A percentile compares a stretch with the other conserved stretches of the same genome.
Conservation (phyloP, 805 yeast species). For the Nakazawaea siamensis region DNA sequence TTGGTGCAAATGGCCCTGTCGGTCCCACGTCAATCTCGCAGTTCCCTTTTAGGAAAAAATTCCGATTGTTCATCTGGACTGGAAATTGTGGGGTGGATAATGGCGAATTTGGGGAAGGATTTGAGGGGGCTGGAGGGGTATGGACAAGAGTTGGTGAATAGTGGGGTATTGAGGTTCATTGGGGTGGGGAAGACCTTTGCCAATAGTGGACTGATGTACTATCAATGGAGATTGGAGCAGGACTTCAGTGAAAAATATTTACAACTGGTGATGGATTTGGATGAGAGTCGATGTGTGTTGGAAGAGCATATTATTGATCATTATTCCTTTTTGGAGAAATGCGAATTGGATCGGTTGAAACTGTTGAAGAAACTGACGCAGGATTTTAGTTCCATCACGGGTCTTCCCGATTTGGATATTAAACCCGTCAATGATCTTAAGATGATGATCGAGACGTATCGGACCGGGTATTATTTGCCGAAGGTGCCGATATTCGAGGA, state of each 20-base stretch:
- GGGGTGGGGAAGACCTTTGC: slow-evolving; percentile 60
- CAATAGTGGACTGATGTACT: slow-evolving; percentile 63
- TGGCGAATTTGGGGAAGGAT: slow-evolving; percentile 29
- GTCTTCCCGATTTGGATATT: slow-evolving; percentile 61
- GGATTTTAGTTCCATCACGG: slow-evolving; percentile 64
- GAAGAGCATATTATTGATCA: slow-evolving; percentile 72
- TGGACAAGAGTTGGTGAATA: slow-evolving; percentile 62
- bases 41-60: slow-evolving; percentile 65
- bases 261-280: slow-evolving; percentile 48
- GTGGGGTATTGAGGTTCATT: slow-evolving; percentile 55
- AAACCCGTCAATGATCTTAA: slow-evolving; percentile 63
- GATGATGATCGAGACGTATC: slow-evolving; percentile 55
- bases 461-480: slow-evolving; percentile 72
- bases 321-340: slow-evolving; percentile 68
- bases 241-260: slow-evolving; percentile 50
- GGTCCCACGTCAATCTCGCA: slow-evolving; percentile 47
- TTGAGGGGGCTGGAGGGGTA: slow-evolving; percentile 57
- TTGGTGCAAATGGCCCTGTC: slow-evolving; percentile 32
- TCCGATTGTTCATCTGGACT: slow-evolving; percentile 55
- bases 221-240: slow-evolving; percentile 74
- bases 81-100: slow-evolving; percentile 51
- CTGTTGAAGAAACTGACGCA: slow-evolving; percentile 70
- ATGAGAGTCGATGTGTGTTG: slow-evolving; percentile 58
- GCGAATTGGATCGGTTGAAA: slow-evolving; percentile 69
- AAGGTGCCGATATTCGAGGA: slow-evolving; percentile 68